Percentiles rank a stretch among this genome's conserved stretches.
Evolutionary conservation across 1,284 basidiomycete genomes (phyloP).

Genomic region (Nidula niveotomentosa): DNA sequence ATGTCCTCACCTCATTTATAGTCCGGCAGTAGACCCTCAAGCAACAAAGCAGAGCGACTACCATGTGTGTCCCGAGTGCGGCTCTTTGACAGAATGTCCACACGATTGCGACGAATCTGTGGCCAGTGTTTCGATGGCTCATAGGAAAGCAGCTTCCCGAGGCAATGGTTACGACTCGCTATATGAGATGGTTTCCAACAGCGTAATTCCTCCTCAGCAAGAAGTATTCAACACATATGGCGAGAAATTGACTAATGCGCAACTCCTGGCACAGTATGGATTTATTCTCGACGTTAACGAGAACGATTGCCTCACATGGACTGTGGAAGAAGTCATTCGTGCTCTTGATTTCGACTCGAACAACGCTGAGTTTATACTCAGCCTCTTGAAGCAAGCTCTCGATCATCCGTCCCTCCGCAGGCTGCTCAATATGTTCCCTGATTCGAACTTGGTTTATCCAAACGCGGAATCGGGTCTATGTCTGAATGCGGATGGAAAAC

Average conservation of each 20-base stretch:
- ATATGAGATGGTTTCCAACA: slow-evolving; percentile 69
- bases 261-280: slow-evolving; percentile 74
- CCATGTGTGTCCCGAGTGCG: slow-evolving; percentile 82
- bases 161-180: slow-evolving; percentile 34
- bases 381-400: background rate
- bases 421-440: slow-evolving; percentile 9
- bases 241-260: slow-evolving; percentile 63
- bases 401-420: background rate
- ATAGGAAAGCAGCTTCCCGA: slow-evolving; percentile 3
- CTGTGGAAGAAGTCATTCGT: slow-evolving; percentile 33
- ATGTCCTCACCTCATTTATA: slow-evolving; percentile 13
- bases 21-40: too few species aligned
- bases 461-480: slow-evolving; percentile 18
- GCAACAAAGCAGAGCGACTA: slow-evolving; percentile 62
- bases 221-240: slow-evolving; percentile 92
- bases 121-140: background rate
- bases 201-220: slow-evolving; percentile 43
- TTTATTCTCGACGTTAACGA: slow-evolving; percentile 69
- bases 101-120: slow-evolving; percentile 55
- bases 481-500: slow-evolving; percentile 40
- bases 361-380: too few species aligned
- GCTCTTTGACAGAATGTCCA: slow-evolving; percentile 68
- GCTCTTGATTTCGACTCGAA: slow-evolving; percentile 2
- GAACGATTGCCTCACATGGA: slow-evolving; percentile 54
- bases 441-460: slow-evolving; percentile 25